phyloP scores from a whole-genome alignment of 768 basidiomycete species.

The Phallus indusiatus region DNA sequence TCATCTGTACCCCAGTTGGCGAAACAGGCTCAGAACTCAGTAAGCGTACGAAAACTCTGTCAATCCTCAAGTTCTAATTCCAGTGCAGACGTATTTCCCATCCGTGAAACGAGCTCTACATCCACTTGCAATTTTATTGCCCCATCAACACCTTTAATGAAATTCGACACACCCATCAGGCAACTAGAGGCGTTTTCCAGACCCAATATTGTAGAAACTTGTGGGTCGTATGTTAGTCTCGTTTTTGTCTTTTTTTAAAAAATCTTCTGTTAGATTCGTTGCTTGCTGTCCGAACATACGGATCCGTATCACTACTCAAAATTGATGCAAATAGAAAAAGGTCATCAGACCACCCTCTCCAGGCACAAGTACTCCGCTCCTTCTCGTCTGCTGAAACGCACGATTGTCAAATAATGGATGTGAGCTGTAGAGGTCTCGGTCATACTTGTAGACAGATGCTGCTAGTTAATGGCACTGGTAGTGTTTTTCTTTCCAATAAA shows the following conservation, averaged over 20 bases:
- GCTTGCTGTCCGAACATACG: slow-evolving; percentile 39
- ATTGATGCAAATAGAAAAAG: slow-evolving; percentile 11
- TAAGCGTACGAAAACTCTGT: slow-evolving; percentile 23
- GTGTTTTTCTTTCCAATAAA: slow-evolving; percentile 38
- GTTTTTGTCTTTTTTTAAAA: slow-evolving; percentile 9
- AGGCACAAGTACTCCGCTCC: background rate
- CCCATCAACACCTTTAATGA: slow-evolving; percentile 28
- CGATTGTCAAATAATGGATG: slow-evolving; percentile 36
- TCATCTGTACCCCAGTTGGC: slow-evolving; percentile 56
- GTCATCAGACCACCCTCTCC: background rate
- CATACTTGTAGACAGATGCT: slow-evolving; percentile 23
- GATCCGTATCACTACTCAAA: slow-evolving; percentile 32
- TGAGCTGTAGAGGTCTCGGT: slow-evolving; percentile 24
- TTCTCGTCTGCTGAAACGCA: slow-evolving; percentile 19
- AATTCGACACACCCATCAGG: slow-evolving; percentile 59
- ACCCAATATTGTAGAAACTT: slow-evolving; percentile 5
- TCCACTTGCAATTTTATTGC: slow-evolving; percentile 29
- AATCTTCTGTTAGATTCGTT: slow-evolving; percentile 14
- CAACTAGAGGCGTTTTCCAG: slow-evolving; percentile 40
- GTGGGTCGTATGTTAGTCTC: slow-evolving; percentile 10
- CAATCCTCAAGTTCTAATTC: background rate
- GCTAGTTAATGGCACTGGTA: slow-evolving; percentile 43
- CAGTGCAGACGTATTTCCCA: slow-evolving; percentile 40
- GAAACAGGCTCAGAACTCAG: slow-evolving; percentile 51
- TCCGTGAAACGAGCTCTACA: slow-evolving; percentile 21